These are phyloP conservation scores for Microcos paniculata DNA, from an alignment of 345 rosid species.

Conservation along the genomic window DNA sequence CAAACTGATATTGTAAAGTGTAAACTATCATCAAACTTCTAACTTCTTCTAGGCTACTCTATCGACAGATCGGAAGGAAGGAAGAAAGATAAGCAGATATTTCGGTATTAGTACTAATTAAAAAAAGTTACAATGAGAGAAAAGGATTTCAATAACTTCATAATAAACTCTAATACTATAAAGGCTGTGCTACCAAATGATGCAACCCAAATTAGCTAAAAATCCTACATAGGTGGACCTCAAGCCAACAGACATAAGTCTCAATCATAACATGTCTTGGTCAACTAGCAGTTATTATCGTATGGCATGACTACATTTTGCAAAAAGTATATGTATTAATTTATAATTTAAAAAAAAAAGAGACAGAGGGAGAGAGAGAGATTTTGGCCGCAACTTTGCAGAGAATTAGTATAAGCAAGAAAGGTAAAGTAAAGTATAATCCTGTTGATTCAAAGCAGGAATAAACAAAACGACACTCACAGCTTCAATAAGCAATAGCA, in stretches of 20 bases:
- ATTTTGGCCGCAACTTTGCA: not conserved
- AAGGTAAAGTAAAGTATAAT: not conserved
- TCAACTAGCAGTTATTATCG: not conserved
- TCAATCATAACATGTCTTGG: not conserved
- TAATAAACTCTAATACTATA: not conserved
- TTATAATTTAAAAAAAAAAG: too few species aligned
- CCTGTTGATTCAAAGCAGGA: not conserved
- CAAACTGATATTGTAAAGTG: not conserved
- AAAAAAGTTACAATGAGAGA: not conserved
- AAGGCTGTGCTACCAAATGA: not conserved
- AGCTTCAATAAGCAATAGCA: constrained; percentile 78
- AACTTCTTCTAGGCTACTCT: not conserved
- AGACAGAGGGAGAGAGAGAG: not conserved
- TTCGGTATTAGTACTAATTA: not conserved
- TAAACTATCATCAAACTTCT: not conserved
- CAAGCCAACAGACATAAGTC: not conserved
- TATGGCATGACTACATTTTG: not conserved
- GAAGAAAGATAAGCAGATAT: not conserved
- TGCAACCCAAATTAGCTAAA: not conserved
- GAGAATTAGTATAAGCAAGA: not conserved
- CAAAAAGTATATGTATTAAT: not conserved
- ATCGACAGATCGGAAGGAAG: not conserved
- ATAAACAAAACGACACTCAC: constrained; percentile 45
- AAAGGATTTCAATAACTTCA: not conserved
- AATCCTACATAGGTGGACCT: not conserved